Conservation (phyloP, 208 protist genomes). For the Leishmania lainsoni region DNA sequence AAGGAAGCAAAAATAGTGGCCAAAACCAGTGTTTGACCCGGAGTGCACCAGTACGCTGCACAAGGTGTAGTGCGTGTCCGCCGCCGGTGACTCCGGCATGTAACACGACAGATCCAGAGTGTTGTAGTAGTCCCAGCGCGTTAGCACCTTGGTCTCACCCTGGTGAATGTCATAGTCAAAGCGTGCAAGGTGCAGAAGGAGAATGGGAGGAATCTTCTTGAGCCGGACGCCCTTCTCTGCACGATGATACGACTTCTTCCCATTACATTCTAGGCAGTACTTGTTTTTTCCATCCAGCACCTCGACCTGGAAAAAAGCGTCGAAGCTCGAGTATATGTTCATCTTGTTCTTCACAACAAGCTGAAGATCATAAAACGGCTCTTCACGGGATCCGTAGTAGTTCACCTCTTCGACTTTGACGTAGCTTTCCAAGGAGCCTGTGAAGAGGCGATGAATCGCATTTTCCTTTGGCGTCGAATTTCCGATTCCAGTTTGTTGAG, state of each 20-base stretch:
- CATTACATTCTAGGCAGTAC: constrained; percentile 87
- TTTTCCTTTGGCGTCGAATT: constrained; percentile 41
- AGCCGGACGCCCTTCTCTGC: constrained; percentile 89
- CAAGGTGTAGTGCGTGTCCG: constrained; percentile 84
- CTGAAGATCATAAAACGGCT: constrained; percentile 92
- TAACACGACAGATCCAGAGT: constrained; percentile 84
- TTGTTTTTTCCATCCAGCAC: constrained; percentile 93
- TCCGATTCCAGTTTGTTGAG: constrained; percentile 21
- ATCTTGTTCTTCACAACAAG: constrained; percentile 88
- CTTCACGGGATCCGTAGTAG: constrained; percentile 77
- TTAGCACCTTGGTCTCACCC: constrained; percentile 88
- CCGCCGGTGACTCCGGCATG: constrained; percentile 61
- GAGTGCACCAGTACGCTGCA: constrained; percentile 90
- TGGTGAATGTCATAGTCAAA: constrained; percentile 90
- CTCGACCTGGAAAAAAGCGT: constrained; percentile 89
- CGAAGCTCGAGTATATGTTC: constrained; percentile 88
- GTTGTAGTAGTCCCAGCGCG: constrained; percentile 86
- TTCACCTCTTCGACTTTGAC: constrained; percentile 84
- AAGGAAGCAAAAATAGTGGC: constrained; percentile 91
- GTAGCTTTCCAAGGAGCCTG: constrained; percentile 80
- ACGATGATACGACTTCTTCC: constrained; percentile 75
- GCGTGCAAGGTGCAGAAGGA: constrained; percentile 90
- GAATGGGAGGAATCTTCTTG: constrained; percentile 80
- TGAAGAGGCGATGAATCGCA: constrained; percentile 77
- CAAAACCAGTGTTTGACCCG: constrained; percentile 86